Evolutionary conservation across 2,329 filamentous ascomycete genomes (phyloP), one percentile per base, ranked within the genome.

Genomic region (Elsinoe australis): DNA sequence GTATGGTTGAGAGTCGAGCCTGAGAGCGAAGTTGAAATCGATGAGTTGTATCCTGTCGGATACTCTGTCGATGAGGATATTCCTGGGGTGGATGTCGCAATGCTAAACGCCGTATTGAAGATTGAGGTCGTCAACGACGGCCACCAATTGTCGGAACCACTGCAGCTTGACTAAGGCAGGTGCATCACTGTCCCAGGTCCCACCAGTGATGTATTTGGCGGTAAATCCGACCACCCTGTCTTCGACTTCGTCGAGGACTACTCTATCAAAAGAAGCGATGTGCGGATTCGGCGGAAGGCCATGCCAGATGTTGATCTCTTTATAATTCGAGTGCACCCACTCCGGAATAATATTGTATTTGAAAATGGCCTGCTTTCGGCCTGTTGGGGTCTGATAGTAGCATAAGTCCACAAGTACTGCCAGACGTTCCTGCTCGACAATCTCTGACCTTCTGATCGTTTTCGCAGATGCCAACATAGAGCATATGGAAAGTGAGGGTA

Each of bases 71-170:
- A 41, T 15, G 5, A 41, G 12, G 10, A 41, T 21, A 22, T 41
- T 41, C 12, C 36, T 17, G n/a, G 36, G 36, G 19, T 21, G 17
- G 24, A 41, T 41, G 36, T 41, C 36, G 17, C 36, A 19, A 22
- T 41, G 36, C 36, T 12, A 21, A 3, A 41, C 19, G 5, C 36
- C 36, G 21, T 41, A 22, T 19, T 41, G 12, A 15, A 41, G 36
- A 22, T 41, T 41, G 10, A 41, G 15, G 10, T 41, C 15, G 15
- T 41, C 36, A 5, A 41, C 18, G 8, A 15, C 36, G 21, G 21
- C 17, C n/a, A 41, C 12, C 15, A 41, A 21, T 4, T 41, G 15
- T 19, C 24, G 15, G 19, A 41, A 19, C 36, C 36, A 41, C 21
- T 21, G 9, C 5, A 41, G 21, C 19, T 41, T 41, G 36, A 41